Conservation (phyloP, 306 rosid genomes). For the Herpetospermum pedunculosum region DNA sequence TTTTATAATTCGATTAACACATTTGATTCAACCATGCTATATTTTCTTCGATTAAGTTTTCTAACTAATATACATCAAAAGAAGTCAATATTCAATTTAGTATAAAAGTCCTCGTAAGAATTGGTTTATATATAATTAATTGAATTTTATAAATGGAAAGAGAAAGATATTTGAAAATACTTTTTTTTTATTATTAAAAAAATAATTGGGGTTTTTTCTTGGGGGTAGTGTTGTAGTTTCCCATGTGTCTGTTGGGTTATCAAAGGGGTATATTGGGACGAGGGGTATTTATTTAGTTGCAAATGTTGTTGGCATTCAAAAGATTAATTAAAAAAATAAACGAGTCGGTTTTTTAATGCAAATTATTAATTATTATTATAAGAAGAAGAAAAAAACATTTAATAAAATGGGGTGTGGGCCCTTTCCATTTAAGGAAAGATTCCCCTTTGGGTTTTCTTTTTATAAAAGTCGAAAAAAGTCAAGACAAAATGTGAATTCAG, state of each 20-base stretch:
- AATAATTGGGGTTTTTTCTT: background rate
- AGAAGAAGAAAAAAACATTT: background rate
- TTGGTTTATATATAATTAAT: background rate
- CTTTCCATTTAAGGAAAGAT: conserved; percentile 12
- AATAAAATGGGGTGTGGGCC: background rate
- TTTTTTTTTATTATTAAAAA: background rate
- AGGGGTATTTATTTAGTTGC: background rate
- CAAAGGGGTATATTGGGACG: background rate
- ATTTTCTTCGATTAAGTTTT: background rate
- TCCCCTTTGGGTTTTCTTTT: background rate
- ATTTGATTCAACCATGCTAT: background rate
- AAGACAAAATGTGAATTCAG: background rate
- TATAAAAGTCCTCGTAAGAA: background rate
- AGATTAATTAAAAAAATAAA: background rate
- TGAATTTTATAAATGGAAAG: background rate
- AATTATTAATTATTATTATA: background rate
- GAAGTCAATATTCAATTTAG: background rate
- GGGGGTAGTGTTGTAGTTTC: background rate
- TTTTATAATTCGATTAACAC: background rate
- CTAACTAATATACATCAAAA: background rate
- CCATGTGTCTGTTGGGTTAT: background rate
- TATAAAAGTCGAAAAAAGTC: background rate
- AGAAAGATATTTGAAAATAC: background rate
- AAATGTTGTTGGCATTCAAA: background rate
- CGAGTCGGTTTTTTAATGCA: background rate